Conservation (phyloP, 805 yeast species). For the Zygotorulaspora danielsina region DNA sequence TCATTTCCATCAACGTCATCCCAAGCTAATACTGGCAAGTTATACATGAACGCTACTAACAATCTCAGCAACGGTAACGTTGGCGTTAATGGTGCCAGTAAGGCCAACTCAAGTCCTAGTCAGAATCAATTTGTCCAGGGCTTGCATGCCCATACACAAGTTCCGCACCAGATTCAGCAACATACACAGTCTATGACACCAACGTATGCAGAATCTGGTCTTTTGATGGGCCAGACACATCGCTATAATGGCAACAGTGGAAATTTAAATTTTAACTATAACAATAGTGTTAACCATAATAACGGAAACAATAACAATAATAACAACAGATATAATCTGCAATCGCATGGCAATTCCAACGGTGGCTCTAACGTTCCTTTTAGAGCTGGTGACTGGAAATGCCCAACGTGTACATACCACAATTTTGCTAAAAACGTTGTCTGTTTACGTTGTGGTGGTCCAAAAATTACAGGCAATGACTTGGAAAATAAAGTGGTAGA, state of each 20-base stretch:
- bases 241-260: constrained; percentile 8
- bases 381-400: constrained; percentile 96
- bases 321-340: constrained; percentile 15
- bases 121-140: constrained; percentile 7
- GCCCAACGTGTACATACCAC: constrained; percentile 77
- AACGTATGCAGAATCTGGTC: not conserved
- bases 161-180: not conserved
- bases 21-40: constrained; percentile 44
- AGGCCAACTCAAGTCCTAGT: constrained; percentile 8
- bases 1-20: constrained; percentile 80
- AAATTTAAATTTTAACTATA: constrained; percentile 6
- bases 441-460: constrained; percentile 85
- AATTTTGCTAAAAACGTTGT: constrained; percentile 87
- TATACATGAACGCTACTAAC: constrained; percentile 17
- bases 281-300: constrained; percentile 18
- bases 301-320: constrained; percentile 23
- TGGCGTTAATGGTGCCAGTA: constrained; percentile 5
- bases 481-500: constrained; percentile 12
- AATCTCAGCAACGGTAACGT: constrained; percentile 16
- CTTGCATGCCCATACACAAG: constrained; percentile 3
- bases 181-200: constrained; percentile 1
- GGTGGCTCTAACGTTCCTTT: constrained; percentile 68
- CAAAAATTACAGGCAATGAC: constrained; percentile 35
- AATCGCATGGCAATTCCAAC: constrained; percentile 16
- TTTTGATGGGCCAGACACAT: constrained; percentile 1